Base-by-base conservation (phyloP, 805 yeast species). In the Suhomyces xylopsoci region DNA sequence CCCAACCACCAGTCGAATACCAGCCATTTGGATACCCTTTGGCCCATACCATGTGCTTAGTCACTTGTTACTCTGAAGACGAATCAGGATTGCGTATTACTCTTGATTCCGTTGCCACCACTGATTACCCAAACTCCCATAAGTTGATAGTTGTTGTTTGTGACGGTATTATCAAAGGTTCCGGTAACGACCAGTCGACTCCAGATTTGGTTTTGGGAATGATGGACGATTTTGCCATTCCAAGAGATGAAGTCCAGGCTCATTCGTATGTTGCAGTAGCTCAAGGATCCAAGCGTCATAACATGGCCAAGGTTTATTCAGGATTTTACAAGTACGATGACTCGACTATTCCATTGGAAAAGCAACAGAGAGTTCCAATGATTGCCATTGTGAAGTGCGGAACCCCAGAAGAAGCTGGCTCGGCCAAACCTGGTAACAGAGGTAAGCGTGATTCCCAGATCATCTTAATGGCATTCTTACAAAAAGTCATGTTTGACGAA, bases 371-470 rank as follows among this genome's bases (percentile, higher is more conserved):
- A 57, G 88, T 88, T 22, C 97, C 97, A 1, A 76, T 91, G 58
- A 65, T 92, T 20, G 74, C 85, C 28, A 76, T 92, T 61, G 96
- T 89, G 28, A 91, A 91, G 67, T 88, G 96, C 70, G 97, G 97
- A 55, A 86, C 96, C 0, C 90, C 90, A 10, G 84, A 78, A 20
- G 97, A 90, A 67, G 84, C 82, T 30, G 78, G 79, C 12, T 76
- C 85, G 3, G 66, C 79, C 19, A 75, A 75, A 64, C 96, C 97
- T 4, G 97, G 97, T 59, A 91, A 91, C 68, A 85, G 97, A 78
- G 97, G 97, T 71, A 91, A 91, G 69, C 88, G 97, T 73, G 97
- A 91, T 66, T 89, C 97, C 20, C 97, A 91, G 68, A 85, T 91
- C 54, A 85, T 91, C 55, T 75, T 91, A 61, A 91, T 91, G 97